These are phyloP conservation scores for Chaetothyriales sp. DNA, from an alignment of 2,329 filamentous ascomycete species.

Conservation along the genomic window DNA sequence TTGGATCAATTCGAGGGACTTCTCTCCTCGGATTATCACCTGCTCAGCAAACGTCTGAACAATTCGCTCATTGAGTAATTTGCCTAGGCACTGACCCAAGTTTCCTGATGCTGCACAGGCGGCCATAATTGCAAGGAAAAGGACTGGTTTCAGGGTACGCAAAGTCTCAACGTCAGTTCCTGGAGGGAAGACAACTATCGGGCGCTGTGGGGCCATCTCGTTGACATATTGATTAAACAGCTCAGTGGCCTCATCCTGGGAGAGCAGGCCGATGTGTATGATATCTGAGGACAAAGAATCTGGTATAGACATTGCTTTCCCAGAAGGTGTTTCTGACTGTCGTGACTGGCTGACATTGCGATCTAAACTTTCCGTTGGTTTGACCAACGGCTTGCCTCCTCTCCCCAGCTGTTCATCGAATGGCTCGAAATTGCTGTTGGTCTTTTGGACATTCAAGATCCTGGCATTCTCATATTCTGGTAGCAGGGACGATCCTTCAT, in stretches of 20 bases:
- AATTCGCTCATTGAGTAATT: constrained; percentile 48
- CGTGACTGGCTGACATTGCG: too few species aligned
- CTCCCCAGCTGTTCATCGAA: too few species aligned
- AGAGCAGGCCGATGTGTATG: background rate
- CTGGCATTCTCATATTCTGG: too few species aligned
- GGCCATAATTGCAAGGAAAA: constrained; percentile 43
- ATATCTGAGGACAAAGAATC: background rate
- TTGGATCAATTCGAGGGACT: constrained; percentile 68
- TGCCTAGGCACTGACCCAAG: constrained; percentile 39
- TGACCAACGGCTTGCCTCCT: too few species aligned
- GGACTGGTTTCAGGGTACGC: constrained; percentile 40
- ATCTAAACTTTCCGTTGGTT: too few species aligned
- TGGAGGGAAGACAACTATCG: constrained; percentile 40
- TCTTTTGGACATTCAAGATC: too few species aligned
- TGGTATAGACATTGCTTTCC: background rate
- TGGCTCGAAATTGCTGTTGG: too few species aligned
- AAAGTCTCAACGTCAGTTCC: constrained; percentile 38
- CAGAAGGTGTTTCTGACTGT: background rate
- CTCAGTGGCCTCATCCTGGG: background rate
- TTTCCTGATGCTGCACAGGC: constrained; percentile 34
- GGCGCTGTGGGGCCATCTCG: constrained; percentile 39
- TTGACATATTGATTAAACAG: constrained; percentile 38
- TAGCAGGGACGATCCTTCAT: too few species aligned
- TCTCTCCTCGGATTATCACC: constrained; percentile 58
- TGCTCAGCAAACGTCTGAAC: constrained; percentile 58